These are phyloP conservation scores for Bathelium albidoporum DNA, from an alignment of 495 filamentous ascomycete genomes.

Conservation along the genomic window DNA sequence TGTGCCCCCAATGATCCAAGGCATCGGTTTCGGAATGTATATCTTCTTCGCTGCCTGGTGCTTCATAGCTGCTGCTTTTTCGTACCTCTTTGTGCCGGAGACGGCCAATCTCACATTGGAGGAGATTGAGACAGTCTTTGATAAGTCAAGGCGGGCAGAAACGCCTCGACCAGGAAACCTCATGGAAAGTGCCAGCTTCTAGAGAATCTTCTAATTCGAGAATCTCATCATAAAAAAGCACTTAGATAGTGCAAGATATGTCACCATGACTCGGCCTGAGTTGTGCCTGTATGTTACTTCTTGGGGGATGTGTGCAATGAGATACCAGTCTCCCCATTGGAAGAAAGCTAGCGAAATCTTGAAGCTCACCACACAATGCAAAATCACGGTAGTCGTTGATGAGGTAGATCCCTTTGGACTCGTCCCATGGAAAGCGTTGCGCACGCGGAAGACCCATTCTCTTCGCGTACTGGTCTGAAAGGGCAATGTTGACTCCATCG, in stretches of 20 bases:
- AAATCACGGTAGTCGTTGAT: neutral
- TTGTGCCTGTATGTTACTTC: too few relatives aligned
- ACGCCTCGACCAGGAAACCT: too few relatives aligned
- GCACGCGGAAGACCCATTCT: neutral
- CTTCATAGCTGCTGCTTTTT: slow-evolving; percentile 37
- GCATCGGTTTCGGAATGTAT: slow-evolving; percentile 41
- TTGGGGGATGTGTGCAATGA: too few relatives aligned
- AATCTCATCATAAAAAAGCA: too few relatives aligned
- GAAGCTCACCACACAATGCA: neutral
- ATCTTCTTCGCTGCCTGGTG: slow-evolving; percentile 44
- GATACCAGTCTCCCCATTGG: too few relatives aligned
- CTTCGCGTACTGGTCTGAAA: neutral
- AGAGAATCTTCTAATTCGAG: too few relatives aligned
- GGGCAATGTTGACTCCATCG: neutral
- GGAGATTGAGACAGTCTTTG: slow-evolving; percentile 13
- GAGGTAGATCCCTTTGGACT: neutral
- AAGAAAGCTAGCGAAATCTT: too few relatives aligned
- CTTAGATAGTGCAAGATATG: too few relatives aligned
- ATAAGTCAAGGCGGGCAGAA: too few relatives aligned
- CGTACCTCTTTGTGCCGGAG: slow-evolving; percentile 41
- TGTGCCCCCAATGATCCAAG: slow-evolving; percentile 35
- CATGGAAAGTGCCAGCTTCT: too few relatives aligned
- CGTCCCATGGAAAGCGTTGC: neutral
- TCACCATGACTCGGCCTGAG: too few relatives aligned
- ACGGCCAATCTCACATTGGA: slow-evolving; percentile 18